phyloP scores from a whole-genome alignment of 2,329 filamentous ascomycete species.

The Fusarium sp. region DNA sequence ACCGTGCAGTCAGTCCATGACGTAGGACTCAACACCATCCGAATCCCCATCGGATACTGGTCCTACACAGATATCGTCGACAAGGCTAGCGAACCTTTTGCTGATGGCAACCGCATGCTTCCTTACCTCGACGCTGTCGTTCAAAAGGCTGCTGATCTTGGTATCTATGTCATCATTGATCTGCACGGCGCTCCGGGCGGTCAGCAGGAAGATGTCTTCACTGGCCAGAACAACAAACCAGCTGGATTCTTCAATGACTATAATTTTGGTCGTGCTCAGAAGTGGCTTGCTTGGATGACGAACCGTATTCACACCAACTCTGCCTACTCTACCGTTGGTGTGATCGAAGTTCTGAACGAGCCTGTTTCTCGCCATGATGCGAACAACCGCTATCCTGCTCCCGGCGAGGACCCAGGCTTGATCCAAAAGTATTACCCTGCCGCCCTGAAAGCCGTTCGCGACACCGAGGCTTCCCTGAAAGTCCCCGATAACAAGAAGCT shows the following conservation, averaged over 20 bases:
- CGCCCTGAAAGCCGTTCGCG: slow-evolving; percentile 21
- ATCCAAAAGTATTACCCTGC: slow-evolving; percentile 25
- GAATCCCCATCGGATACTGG: slow-evolving; percentile 35
- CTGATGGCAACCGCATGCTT: slow-evolving; percentile 23
- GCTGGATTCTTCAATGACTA: slow-evolving; percentile 31
- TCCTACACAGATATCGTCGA: slow-evolving; percentile 27
- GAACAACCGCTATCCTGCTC: slow-evolving; percentile 19
- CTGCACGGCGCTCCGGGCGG: slow-evolving; percentile 30
- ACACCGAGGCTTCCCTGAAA: not conserved
- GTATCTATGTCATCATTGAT: slow-evolving; percentile 32
- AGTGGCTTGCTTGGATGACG: slow-evolving; percentile 34
- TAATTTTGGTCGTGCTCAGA: slow-evolving; percentile 29
- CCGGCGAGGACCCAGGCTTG: slow-evolving; percentile 19
- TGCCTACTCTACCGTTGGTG: slow-evolving; percentile 10
- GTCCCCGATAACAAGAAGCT: slow-evolving; percentile 14
- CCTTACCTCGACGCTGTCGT: slow-evolving; percentile 30
- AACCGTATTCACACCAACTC: slow-evolving; percentile 23
- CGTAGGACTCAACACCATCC: slow-evolving; percentile 30
- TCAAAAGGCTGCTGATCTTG: slow-evolving; percentile 20
- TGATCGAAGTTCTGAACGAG: slow-evolving; percentile 30
- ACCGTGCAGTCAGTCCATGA: slow-evolving; percentile 34
- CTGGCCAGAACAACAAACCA: slow-evolving; percentile 27
- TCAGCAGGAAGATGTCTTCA: slow-evolving; percentile 31
- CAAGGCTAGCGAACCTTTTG: slow-evolving; percentile 23
- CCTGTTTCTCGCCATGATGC: slow-evolving; percentile 25